Evolutionary conservation across 495 filamentous ascomycete genomes (phyloP).

Genomic region (Aspergillus coremiiformis): DNA sequence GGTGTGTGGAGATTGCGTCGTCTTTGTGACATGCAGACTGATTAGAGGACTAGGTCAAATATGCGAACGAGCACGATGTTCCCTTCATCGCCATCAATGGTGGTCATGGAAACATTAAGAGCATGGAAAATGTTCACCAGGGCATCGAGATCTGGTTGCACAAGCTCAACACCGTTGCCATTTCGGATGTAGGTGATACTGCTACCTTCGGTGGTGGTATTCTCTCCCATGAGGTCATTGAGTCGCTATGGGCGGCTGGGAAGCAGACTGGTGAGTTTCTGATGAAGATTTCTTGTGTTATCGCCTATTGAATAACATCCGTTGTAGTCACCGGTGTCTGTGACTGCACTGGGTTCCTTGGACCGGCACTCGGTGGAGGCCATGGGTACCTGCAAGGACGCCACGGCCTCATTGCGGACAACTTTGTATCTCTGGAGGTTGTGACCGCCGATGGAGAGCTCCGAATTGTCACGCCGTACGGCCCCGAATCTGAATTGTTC

Average conservation of each 20-base stretch:
- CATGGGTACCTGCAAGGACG: conserved; percentile 14
- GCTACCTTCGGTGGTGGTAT: conserved; percentile 15
- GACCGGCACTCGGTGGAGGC: conserved; percentile 14
- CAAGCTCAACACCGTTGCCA: conserved; percentile 6
- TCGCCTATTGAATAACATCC: no score
- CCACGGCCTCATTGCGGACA: conserved; percentile 11
- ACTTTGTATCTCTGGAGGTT: conserved; percentile 11
- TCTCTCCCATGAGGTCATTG: conserved; percentile 3
- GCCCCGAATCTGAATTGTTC: conserved; percentile 7
- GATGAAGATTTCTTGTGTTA: neutral
- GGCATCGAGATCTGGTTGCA: conserved; percentile 17
- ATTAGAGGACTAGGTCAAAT: conserved; percentile 6
- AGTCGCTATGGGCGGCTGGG: conserved; percentile 7
- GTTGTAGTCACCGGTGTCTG: conserved; percentile 13
- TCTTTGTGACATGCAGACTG: neutral
- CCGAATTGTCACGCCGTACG: conserved; percentile 1
- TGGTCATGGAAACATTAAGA: conserved; percentile 10
- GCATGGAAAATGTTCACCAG: conserved; percentile 6
- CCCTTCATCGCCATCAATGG: conserved; percentile 15
- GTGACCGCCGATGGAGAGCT: conserved; percentile 11
- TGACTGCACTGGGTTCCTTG: conserved; percentile 13
- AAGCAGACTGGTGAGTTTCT: conserved; percentile 9
- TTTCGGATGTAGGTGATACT: conserved; percentile 8
- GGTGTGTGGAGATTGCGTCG: neutral
- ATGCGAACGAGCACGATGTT: conserved; percentile 9